Percentiles rank a stretch among this genome's conserved stretches.
phyloP scores from a whole-genome alignment of 176 grass and related monocot species.

The Cocos nucifera region DNA sequence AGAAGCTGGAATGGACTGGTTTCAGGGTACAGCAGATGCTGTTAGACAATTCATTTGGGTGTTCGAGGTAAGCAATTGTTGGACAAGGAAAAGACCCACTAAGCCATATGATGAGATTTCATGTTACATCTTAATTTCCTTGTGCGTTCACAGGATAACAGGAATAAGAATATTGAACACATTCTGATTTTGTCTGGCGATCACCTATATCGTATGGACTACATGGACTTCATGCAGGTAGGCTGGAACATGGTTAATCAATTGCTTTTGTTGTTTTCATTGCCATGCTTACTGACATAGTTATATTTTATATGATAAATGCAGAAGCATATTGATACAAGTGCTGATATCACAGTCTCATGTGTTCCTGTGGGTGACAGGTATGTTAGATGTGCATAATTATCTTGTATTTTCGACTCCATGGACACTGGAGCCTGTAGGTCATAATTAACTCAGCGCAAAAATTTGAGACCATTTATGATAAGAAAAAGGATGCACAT shows the following conservation, averaged over 20 bases:
- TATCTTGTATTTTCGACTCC: no score
- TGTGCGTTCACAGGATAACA: constrained; percentile 25
- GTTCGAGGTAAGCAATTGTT: constrained; percentile 32
- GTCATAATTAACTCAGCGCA: no score
- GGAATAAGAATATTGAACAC: constrained; percentile 50
- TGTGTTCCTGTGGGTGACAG: constrained; percentile 50
- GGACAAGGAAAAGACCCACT: background rate
- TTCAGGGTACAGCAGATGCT: constrained; percentile 49
- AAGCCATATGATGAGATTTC: background rate
- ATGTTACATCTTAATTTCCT: background rate
- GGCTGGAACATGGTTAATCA: background rate
- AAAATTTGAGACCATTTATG: no score
- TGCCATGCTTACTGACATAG: no score
- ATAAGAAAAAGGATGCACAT: no score
- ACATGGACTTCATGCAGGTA: constrained; percentile 66
- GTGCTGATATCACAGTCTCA: constrained; percentile 59
- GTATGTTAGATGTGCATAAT: constrained; percentile 17
- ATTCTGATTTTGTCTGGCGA: constrained; percentile 65
- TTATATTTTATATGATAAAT: background rate
- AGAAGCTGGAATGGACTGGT: constrained; percentile 61
- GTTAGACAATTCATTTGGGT: constrained; percentile 76
- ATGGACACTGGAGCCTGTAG: no score
- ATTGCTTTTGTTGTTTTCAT: background rate
- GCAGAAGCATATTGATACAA: constrained; percentile 64
- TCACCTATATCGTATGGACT: constrained; percentile 74